Conservation (phyloP, 2,329 filamentous ascomycete species). For the Periconia digitata region DNA sequence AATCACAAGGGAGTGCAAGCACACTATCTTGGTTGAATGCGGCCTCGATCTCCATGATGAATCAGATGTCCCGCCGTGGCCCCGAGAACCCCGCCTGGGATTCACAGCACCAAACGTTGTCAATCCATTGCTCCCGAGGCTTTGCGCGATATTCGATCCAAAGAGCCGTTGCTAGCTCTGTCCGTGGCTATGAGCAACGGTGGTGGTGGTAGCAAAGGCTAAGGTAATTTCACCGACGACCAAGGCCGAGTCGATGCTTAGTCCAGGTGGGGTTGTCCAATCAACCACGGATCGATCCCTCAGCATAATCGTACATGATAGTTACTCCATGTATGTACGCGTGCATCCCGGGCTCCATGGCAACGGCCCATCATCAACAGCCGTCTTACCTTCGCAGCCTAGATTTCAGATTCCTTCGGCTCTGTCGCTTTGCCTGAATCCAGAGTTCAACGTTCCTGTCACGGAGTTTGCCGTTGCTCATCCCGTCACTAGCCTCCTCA, state of each 20-base stretch:
- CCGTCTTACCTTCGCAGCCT: neutral
- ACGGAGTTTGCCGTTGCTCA: neutral
- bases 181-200: neutral
- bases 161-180: too few relatives aligned
- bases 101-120: neutral
- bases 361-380: neutral
- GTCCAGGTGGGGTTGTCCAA: too few relatives aligned
- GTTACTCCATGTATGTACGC: neutral
- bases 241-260: too few relatives aligned
- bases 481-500: neutral
- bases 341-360: neutral
- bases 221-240: neutral
- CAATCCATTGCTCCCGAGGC: neutral
- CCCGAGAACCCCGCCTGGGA: too few relatives aligned
- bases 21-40: neutral
- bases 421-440: neutral
- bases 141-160: neutral
- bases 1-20: neutral
- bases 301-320: too few relatives aligned
- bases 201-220: neutral
- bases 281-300: too few relatives aligned
- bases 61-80: too few relatives aligned
- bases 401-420: neutral
- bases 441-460: neutral
- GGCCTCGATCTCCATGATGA: too few relatives aligned